phyloP scores from a whole-genome alignment of 129 eudicot genomes.

The Glebionis coronaria region DNA sequence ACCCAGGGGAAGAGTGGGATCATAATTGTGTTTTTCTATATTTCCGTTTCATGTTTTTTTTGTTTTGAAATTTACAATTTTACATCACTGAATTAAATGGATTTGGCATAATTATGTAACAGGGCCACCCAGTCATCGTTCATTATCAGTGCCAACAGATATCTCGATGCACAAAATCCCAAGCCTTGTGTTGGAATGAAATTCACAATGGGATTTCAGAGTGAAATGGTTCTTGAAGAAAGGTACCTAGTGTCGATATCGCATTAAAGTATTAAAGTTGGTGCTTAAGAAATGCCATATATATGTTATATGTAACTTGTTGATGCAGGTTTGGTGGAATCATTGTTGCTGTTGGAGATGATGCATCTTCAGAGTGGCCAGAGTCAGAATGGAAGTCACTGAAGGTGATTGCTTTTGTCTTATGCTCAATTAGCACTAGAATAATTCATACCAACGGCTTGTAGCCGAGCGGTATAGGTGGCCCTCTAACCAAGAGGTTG shows the following conservation, averaged over 20 bases:
- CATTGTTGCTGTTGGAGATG: not conserved
- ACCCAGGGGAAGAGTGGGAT: not conserved
- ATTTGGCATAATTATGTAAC: constrained; percentile 27
- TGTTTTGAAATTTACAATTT: no score
- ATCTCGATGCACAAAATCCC: constrained; percentile 71
- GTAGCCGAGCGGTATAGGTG: no score
- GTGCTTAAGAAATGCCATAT: not conserved
- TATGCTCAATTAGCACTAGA: not conserved
- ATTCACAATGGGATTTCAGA: constrained; percentile 89
- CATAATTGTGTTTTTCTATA: not conserved
- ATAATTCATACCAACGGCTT: not conserved
- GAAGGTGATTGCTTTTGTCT: not conserved
- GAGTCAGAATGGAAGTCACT: not conserved
- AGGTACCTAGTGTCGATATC: constrained; percentile 45
- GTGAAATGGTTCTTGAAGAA: constrained; percentile 89
- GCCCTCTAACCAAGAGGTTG: no score
- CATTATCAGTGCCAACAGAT: constrained; percentile 80
- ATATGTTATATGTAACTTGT: not conserved
- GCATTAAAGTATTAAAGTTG: not conserved
- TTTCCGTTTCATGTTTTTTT: not conserved
- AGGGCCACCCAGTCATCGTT: constrained; percentile 89
- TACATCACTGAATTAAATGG: not conserved
- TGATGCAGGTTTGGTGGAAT: constrained; percentile 4
- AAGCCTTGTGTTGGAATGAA: constrained; percentile 89
- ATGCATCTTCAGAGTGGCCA: not conserved